Evolutionary conservation across 202 grass and related monocot genomes (phyloP), one percentile per base, ranked within the genome.

Genomic region (Zizania palustris): DNA sequence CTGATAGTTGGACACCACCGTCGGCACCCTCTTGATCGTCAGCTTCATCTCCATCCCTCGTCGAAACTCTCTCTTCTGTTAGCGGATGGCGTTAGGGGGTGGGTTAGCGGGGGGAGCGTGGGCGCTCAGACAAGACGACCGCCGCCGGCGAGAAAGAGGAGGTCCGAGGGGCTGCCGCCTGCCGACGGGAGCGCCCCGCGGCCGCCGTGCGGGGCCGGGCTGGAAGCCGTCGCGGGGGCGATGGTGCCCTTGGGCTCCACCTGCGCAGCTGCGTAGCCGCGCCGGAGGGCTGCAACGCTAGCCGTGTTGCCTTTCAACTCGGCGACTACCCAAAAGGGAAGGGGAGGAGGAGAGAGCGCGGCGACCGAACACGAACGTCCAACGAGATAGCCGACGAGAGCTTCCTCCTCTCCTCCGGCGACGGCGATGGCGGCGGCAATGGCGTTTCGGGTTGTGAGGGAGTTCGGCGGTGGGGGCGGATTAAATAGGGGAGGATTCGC

Each of bases 131-230:
- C 16, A 16, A 67, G 44, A 37, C 65, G 45, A 59, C 96, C 96
- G 28, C 96, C 96, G 62, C 96, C 96, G 75, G 96, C 96, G 66
- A 99, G 92, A 80, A 99, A 99, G 78, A 99, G 96, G 53, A 99
- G 96, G 79, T 99, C 96, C 0, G 96, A 99, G 11, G 96, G 96
- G 75, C 89, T 96, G 4, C 96, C 96, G 20, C 96, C 96, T 21
- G 91, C 96, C 5, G 89, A 93, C 5, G 96, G 96, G 28, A 99
- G 85, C 50, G 96, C 96, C 71, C 96, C 92, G 67, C 96, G 92
- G 74, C 96, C 92, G 63, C 96, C 96, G 96, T 99, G 96, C n/a
- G 87, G 78, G 37, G 92, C 83, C 28, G 92, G 90, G 85, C 81
- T 89, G 8, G 70, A 79, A 46, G 18, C 73, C 63, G 77, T 35